Evolutionary conservation across 2,329 filamentous ascomycete genomes (phyloP).

Genomic region (Metarhizium humberi): DNA sequence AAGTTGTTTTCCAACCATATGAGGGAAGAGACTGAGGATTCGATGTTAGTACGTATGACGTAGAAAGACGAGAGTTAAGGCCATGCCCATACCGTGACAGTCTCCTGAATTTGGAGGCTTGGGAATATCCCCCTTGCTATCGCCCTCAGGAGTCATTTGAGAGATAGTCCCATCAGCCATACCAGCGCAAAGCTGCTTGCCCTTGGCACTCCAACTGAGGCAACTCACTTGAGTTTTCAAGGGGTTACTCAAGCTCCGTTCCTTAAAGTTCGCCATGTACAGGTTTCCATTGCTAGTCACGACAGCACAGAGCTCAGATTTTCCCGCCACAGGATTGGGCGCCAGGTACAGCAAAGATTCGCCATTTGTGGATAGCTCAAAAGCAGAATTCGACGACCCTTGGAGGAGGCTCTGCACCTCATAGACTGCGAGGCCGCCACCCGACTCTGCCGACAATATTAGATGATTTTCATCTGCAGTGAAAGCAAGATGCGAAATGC

Average conservation of each 20-base stretch:
- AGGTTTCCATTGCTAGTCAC: conserved; percentile 75
- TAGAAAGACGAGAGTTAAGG: not conserved
- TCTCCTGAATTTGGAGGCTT: conserved; percentile 58
- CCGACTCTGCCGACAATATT: conserved; percentile 70
- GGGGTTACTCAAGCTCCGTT: conserved; percentile 50
- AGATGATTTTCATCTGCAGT: conserved; percentile 82
- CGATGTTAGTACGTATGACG: conserved; percentile 9
- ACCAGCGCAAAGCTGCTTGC: conserved; percentile 87
- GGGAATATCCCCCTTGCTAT: conserved; percentile 68
- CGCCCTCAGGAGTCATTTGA: conserved; percentile 78
- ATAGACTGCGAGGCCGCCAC: conserved; percentile 77
- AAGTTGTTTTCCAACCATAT: conserved; percentile 83
- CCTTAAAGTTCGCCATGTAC: conserved; percentile 71
- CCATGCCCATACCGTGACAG: conserved; percentile 52
- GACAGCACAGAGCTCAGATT: conserved; percentile 67
- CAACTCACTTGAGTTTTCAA: conserved; percentile 72
- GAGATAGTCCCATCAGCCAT: conserved; percentile 68
- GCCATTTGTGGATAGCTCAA: conserved; percentile 70
- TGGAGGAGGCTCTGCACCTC: conserved; percentile 60
- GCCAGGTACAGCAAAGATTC: conserved; percentile 63
- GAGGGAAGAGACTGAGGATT: conserved; percentile 59
- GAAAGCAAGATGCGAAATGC: conserved; percentile 83
- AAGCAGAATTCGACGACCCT: conserved; percentile 56
- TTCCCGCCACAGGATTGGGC: conserved; percentile 70
- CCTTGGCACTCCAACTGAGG: conserved; percentile 83